Conservation (phyloP, 164 flowering plant species). For the Malania oleifera region DNA sequence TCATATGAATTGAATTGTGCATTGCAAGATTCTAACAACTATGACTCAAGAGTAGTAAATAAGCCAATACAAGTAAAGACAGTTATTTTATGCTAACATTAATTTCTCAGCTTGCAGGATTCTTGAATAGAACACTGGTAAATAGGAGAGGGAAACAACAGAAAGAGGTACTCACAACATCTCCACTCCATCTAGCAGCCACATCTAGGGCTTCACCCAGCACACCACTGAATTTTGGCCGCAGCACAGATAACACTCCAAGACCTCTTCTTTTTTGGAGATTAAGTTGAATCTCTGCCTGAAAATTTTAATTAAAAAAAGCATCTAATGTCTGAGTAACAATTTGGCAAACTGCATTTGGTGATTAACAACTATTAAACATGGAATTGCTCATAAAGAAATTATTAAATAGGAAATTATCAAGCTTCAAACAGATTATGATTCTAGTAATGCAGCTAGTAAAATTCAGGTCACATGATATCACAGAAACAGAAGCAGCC, state of each 20-base stretch:
- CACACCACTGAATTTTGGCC: conserved; percentile 94
- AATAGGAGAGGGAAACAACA: background rate
- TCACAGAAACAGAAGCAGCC: too few relatives aligned
- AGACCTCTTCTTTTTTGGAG: conserved; percentile 92
- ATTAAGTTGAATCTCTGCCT: conserved; percentile 96
- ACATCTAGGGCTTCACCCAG: conserved; percentile 93
- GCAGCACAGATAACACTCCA: conserved; percentile 80
- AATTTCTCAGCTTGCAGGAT: background rate
- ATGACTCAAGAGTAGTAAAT: background rate
- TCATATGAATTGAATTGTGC: too few relatives aligned
- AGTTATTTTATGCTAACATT: background rate
- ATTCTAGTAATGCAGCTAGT: too few relatives aligned
- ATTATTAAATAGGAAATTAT: too few relatives aligned
- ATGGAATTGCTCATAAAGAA: too few relatives aligned
- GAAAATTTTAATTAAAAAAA: conserved; percentile 14
- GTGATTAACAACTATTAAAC: too few relatives aligned
- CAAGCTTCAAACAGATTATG: too few relatives aligned
- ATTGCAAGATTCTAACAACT: too few relatives aligned
- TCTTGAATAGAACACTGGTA: background rate
- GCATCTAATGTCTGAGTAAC: background rate
- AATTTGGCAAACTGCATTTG: background rate
- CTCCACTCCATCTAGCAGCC: conserved; percentile 99
- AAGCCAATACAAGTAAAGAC: background rate
- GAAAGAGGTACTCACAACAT: conserved; percentile 72
- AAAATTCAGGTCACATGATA: too few relatives aligned